These are phyloP conservation scores for Podaxis sp. DNA, from an alignment of 768 basidiomycete genomes.

Conservation along the genomic window DNA sequence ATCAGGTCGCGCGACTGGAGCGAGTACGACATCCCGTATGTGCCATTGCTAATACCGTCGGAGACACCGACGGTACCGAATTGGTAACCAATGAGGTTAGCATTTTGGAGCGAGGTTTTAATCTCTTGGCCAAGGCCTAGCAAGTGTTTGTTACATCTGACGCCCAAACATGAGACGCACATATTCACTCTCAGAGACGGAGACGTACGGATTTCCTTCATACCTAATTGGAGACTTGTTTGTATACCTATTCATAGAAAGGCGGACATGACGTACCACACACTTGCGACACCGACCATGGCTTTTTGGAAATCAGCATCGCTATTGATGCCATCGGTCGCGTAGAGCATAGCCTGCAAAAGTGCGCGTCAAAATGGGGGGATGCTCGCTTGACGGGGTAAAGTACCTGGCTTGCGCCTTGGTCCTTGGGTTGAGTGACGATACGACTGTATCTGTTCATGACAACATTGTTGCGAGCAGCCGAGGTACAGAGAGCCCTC, in stretches of 20 bases:
- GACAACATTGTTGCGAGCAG: slow-evolving; percentile 42
- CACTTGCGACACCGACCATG: slow-evolving; percentile 96
- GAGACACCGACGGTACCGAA: slow-evolving; percentile 98
- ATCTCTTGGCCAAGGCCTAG: slow-evolving; percentile 85
- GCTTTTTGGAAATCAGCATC: slow-evolving; percentile 91
- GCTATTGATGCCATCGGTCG: slow-evolving; percentile 85
- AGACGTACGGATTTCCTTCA: slow-evolving; percentile 95
- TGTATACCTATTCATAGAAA: slow-evolving; percentile 12
- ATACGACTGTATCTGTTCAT: slow-evolving; percentile 75
- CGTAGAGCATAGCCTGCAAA: slow-evolving; percentile 93
- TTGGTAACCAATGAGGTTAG: slow-evolving; percentile 89
- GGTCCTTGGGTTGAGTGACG: slow-evolving; percentile 90
- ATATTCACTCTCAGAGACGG: slow-evolving; percentile 2
- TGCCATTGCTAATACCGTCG: slow-evolving; percentile 99
- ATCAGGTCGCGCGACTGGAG: slow-evolving; percentile 97
- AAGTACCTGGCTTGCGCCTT: slow-evolving; percentile 88
- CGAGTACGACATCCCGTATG: slow-evolving; percentile 91
- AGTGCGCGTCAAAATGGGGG: slow-evolving; percentile 5
- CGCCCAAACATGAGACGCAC: slow-evolving; percentile 54
- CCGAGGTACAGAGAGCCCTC: slow-evolving; percentile 38
- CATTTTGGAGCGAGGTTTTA: slow-evolving; percentile 72
- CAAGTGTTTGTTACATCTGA: slow-evolving; percentile 93
- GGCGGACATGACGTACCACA: slow-evolving; percentile 66
- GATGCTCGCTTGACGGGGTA: not conserved
- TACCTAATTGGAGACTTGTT: slow-evolving; percentile 62